Conservation (phyloP, 1,284 basidiomycete genomes). For the Boletus smithii region DNA sequence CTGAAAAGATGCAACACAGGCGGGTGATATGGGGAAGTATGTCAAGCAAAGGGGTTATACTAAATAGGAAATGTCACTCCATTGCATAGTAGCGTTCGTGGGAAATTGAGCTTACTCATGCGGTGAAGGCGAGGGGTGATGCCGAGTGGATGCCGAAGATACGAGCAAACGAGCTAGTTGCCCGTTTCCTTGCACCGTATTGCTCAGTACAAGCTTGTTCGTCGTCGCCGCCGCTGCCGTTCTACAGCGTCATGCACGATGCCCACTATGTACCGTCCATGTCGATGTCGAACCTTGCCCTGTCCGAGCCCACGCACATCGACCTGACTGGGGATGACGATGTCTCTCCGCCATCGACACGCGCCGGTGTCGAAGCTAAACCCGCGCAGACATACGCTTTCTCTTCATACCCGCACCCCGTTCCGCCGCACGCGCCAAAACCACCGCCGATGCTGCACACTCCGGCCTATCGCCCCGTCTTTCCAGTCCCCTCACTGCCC, state of each 20-base stretch:
- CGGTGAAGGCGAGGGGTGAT: constrained; percentile 8
- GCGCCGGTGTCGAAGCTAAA: constrained; percentile 33
- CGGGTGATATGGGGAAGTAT: constrained; percentile 22
- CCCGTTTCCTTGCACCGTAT: constrained; percentile 17
- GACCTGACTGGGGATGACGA: constrained; percentile 64
- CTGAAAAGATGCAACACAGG: constrained; percentile 18
- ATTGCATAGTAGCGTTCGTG: constrained; percentile 14
- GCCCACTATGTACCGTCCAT: constrained; percentile 26
- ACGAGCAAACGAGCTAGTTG: constrained; percentile 18
- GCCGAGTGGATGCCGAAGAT: constrained; percentile 32
- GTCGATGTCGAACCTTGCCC: constrained; percentile 34
- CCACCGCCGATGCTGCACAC: constrained; percentile 20
- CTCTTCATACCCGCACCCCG: constrained; percentile 17
- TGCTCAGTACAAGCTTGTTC: neutral
- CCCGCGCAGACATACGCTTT: constrained; percentile 33
- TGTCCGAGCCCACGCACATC: constrained; percentile 45
- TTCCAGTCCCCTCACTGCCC: constrained; percentile 41
- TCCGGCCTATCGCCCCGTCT: constrained; percentile 45
- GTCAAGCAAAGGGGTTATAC: too few relatives aligned
- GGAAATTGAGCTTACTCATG: constrained; percentile 28
- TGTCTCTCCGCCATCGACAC: constrained; percentile 31
- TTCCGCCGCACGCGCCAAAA: constrained; percentile 21
- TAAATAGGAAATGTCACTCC: constrained; percentile 25
- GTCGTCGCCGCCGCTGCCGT: neutral
- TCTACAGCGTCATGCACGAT: constrained; percentile 30